phyloP scores from a whole-genome alignment of 108 stramenopile genomes.

The Mediolabrus comicus region DNA sequence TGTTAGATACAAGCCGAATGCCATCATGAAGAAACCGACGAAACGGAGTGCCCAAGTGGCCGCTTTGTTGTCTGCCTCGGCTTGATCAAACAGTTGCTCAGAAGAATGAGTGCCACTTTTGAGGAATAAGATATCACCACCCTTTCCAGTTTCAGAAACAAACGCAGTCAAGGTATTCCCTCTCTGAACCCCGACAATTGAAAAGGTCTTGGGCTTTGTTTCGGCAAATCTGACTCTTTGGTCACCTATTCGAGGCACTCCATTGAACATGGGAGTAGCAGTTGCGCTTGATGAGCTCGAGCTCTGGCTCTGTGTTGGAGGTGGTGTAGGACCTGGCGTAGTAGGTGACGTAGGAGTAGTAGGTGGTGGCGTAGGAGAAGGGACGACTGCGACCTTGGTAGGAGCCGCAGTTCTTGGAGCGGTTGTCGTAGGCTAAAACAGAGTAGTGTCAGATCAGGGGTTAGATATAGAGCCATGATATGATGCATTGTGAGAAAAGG shows the following conservation, averaged over 20 bases:
- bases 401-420: no score
- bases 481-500: no score
- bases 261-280: neutral
- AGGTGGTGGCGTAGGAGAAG: no score
- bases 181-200: constrained; percentile 36
- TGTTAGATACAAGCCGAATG: constrained; percentile 14
- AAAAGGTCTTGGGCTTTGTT: constrained; percentile 17
- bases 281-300: neutral
- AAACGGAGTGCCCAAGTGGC: constrained; percentile 33
- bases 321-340: neutral
- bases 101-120: constrained; percentile 8
- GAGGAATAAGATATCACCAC: constrained; percentile 23
- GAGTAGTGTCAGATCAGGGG: no score
- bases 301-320: neutral
- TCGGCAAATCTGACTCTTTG: constrained; percentile 20
- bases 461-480: no score
- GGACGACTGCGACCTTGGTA: no score
- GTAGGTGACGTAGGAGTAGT: no score
- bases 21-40: constrained; percentile 34
- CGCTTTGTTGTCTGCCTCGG: constrained; percentile 10
- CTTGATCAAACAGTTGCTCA: constrained; percentile 34
- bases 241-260: constrained; percentile 10
- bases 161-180: constrained; percentile 13
- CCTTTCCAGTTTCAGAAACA: constrained; percentile 3
- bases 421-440: no score